Evolutionary conservation across 208 protist species (phyloP).

Genomic region (Crithidia fasciculata): DNA sequence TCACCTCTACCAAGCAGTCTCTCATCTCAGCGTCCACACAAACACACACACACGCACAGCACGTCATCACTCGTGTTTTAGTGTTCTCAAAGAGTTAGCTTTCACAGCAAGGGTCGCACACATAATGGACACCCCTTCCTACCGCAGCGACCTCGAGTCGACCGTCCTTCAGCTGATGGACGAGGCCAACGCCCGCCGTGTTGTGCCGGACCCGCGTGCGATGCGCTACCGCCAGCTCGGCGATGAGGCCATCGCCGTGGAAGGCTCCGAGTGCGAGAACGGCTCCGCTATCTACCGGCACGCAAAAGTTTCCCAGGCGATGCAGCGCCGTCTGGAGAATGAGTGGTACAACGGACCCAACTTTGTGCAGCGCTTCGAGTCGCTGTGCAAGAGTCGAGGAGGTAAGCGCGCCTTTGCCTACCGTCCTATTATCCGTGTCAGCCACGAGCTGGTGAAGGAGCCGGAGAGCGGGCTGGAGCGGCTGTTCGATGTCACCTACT

Average conservation of each 20-base stretch:
- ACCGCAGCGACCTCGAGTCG: conserved; percentile 43
- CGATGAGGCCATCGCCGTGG: conserved; percentile 26
- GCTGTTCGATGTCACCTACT: conserved; percentile 53
- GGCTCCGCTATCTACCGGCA: conserved; percentile 54
- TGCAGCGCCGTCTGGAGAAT: conserved; percentile 49
- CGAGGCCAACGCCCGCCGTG: conserved; percentile 33
- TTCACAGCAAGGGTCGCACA: background rate
- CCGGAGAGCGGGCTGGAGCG: conserved; percentile 53
- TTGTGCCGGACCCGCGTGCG: conserved; percentile 38
- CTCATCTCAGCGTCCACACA: background rate
- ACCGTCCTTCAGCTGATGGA: conserved; percentile 54
- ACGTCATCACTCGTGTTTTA: background rate
- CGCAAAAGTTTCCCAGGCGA: conserved; percentile 39
- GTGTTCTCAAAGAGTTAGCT: no score
- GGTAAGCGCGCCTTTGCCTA: conserved; percentile 58
- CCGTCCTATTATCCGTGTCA: conserved; percentile 49
- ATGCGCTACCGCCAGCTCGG: conserved; percentile 32
- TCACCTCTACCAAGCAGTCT: no score
- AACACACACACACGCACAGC: background rate
- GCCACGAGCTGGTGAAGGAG: conserved; percentile 49
- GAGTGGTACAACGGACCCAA: conserved; percentile 53
- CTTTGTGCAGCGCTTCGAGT: conserved; percentile 53
- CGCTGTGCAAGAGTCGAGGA: conserved; percentile 33
- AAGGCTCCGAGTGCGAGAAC: conserved; percentile 21
- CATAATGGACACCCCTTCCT: conserved; percentile 22